phyloP scores from a whole-genome alignment of 768 basidiomycete species.

The Lentinus tigrinus region DNA sequence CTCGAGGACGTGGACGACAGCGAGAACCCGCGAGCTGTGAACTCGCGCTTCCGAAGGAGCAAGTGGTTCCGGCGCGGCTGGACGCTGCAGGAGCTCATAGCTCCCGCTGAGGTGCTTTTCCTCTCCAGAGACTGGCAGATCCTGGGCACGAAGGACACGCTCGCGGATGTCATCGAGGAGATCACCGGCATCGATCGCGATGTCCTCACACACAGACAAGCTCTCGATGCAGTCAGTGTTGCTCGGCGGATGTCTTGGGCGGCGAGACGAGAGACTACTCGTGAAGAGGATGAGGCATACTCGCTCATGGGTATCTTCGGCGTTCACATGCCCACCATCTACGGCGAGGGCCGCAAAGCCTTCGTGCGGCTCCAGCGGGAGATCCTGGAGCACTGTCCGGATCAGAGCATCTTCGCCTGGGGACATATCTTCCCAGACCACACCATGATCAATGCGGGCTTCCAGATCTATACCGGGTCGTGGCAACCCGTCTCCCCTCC shows the following conservation, averaged over 20 bases:
- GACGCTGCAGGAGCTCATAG: conserved; percentile 9
- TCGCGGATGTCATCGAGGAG: neutral
- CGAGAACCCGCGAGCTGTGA: neutral
- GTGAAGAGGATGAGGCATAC: conserved; percentile 8
- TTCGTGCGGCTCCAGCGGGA: conserved; percentile 3
- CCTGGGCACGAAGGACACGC: neutral
- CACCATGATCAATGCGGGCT: neutral
- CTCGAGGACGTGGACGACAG: conserved; percentile 4
- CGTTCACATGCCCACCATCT: neutral
- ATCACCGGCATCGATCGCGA: neutral
- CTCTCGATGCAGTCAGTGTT: neutral
- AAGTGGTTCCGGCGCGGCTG: conserved; percentile 4
- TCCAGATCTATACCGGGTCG: neutral
- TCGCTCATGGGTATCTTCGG: neutral
- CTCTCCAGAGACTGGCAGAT: neutral
- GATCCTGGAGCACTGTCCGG: neutral
- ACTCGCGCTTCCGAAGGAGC: neutral
- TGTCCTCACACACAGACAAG: neutral
- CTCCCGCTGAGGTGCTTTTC: neutral
- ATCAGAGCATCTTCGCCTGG: conserved; percentile 5
- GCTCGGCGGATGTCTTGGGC: conserved; percentile 9
- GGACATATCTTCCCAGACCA: neutral
- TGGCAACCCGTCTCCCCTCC: neutral
- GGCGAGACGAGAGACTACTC: neutral
- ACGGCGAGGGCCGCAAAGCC: neutral